Evolutionary conservation across 1,139 yeast species (phyloP).

Genomic region (Yamadazyma diddensiae): DNA sequence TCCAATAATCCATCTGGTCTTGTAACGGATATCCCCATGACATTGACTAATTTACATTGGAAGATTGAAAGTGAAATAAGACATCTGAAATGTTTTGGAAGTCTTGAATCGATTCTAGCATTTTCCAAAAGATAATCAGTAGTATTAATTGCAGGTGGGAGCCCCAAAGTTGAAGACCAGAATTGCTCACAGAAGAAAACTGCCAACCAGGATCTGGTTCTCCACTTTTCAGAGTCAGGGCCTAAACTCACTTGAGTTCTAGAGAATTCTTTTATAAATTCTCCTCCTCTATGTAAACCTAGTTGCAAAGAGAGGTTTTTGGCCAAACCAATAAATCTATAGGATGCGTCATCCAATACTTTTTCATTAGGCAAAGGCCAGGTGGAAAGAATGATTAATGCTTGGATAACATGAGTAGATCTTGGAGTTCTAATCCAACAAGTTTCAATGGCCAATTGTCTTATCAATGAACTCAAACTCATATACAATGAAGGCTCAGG

Average conservation of each 20-base stretch:
- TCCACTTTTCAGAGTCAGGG: constrained; percentile 91
- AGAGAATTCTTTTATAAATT: constrained; percentile 85
- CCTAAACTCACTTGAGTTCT: constrained; percentile 81
- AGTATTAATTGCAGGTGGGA: constrained; percentile 78
- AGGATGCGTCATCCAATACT: constrained; percentile 88
- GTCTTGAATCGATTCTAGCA: constrained; percentile 63
- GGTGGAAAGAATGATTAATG: constrained; percentile 71
- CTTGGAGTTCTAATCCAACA: constrained; percentile 94
- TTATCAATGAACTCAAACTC: constrained; percentile 72
- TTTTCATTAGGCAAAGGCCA: constrained; percentile 97
- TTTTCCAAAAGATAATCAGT: constrained; percentile 81
- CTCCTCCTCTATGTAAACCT: constrained; percentile 88
- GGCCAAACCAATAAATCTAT: constrained; percentile 83
- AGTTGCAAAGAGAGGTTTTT: constrained; percentile 80
- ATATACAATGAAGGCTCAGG: constrained; percentile 83
- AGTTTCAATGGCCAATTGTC: constrained; percentile 85
- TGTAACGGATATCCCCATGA: constrained; percentile 86
- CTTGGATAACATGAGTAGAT: constrained; percentile 91
- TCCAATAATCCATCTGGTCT: constrained; percentile 89
- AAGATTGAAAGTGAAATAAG: constrained; percentile 73
- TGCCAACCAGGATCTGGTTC: constrained; percentile 90
- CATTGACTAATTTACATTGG: constrained; percentile 78
- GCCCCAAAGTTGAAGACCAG: constrained; percentile 84
- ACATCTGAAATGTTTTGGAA: constrained; percentile 73
- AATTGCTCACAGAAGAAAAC: constrained; percentile 86